Base-by-base conservation (phyloP, 306 rosid species). In the Glycine latifolia region DNA sequence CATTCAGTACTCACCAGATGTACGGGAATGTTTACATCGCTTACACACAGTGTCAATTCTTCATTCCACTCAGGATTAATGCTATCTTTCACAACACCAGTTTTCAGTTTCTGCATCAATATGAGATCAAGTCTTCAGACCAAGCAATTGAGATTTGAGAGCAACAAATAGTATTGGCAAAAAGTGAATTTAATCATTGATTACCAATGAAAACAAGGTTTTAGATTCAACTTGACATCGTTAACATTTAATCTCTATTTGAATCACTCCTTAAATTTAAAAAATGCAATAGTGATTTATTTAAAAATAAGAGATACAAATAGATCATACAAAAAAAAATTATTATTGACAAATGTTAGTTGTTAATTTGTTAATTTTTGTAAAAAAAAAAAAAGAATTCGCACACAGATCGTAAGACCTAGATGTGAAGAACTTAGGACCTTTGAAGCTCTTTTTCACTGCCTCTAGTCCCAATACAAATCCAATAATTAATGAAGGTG, bases 21-120 rank as follows among this genome's bases (percentile, higher is more conserved):
- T 68, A 95, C 83, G 10, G 91, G 90, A 62, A 62, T 54, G 53
- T 86, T 81, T 37, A 91, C 10, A 83, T 89, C 62, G 2, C 46
- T 59, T 8, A 93, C 43, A 12, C 79, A 88, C 44, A 95, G 89
- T 4, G 98, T 93, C 87, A 93, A 60, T 59, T 93, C 96, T 71
- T 91, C 93, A 54, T 95, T 88, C 99, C 98, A 95, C 83, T 85
- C 89, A 0, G 97, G 99, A 77, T 93, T 91, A 41, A 87, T 84
- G 76, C 67, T 81, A n/a, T 77, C 89, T 35, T 85, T 87, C 31
- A 90, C 86, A 73, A 84, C 91, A 17, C 82, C 78, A 37, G 97
- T 89, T 79, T 89, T 95, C 77, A 91, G 67, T 76, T 81, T 89
- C 93, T 95, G 90, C 72, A 76, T 31, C 78, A 79, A 63, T 12